Evolutionary conservation across 2,329 filamentous ascomycete genomes (phyloP).

Genomic region (Phyllosticta citrichinensis): DNA sequence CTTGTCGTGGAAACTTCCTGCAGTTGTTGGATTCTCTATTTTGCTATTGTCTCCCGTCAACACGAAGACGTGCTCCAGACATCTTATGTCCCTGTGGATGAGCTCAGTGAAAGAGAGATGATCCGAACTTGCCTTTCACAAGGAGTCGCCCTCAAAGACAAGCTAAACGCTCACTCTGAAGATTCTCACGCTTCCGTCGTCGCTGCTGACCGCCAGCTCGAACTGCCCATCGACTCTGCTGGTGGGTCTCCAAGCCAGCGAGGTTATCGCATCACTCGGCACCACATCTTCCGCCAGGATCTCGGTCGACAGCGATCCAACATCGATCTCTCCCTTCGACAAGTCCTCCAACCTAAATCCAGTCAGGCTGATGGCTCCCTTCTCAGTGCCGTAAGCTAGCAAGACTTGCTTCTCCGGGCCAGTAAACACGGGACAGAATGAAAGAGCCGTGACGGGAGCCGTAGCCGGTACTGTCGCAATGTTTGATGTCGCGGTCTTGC

Average conservation of each 20-base stretch:
- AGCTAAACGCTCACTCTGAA: conserved; percentile 11
- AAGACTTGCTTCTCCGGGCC: background rate
- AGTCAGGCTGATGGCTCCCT: conserved; percentile 19
- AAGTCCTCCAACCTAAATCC: background rate
- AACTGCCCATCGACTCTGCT: conserved; percentile 1
- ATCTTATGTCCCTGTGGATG: background rate
- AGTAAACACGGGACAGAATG: conserved; percentile 15
- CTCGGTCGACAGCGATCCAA: background rate
- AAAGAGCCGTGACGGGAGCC: conserved; percentile 24
- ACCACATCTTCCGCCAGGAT: conserved; percentile 11
- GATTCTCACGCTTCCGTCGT: conserved; percentile 32
- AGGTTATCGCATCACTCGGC: conserved; percentile 23
- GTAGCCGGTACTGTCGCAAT: conserved; percentile 17
- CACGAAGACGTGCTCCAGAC: no score
- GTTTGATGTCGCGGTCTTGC: background rate
- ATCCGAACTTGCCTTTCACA: background rate
- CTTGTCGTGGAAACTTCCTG: no score
- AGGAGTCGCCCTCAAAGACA: background rate
- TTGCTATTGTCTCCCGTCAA: no score
- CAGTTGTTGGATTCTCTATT: no score
- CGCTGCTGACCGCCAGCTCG: conserved; percentile 31
- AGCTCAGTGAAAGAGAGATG: background rate
- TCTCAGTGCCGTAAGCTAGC: conserved; percentile 26
- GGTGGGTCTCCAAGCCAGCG: conserved; percentile 24
- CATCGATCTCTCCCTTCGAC: conserved; percentile 12